These are phyloP conservation scores for Scedosporium aurantiacum DNA, from an alignment of 2,329 filamentous ascomycete species.

Conservation along the genomic window DNA sequence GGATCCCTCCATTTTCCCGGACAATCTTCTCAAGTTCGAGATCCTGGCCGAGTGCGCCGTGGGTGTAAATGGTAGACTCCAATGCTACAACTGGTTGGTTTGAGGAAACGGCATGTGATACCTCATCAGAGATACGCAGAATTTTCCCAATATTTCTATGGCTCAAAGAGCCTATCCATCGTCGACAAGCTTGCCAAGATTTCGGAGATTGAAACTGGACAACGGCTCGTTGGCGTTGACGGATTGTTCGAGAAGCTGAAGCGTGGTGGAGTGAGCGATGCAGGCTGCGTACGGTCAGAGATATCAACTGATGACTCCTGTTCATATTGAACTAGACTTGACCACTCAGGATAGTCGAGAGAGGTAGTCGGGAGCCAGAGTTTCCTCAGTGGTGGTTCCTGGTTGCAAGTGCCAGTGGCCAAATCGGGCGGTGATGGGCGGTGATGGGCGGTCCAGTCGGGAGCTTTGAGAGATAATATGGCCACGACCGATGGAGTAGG, in stretches of 20 bases:
- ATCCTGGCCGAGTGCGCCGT: constrained; percentile 69
- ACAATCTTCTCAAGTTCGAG: constrained; percentile 69
- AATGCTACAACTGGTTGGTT: constrained; percentile 80
- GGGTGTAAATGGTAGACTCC: constrained; percentile 95
- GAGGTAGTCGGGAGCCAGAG: neutral
- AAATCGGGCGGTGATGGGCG: no score
- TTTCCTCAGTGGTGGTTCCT: neutral
- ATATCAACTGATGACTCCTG: neutral
- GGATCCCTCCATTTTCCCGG: constrained; percentile 68
- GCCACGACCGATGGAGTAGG: neutral
- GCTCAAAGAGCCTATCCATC: constrained; percentile 8
- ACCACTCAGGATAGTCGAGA: neutral
- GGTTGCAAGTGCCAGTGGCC: neutral
- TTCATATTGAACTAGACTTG: neutral
- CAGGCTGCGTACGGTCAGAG: neutral
- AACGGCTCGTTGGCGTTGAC: neutral
- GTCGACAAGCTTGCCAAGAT: neutral
- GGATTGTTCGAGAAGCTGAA: neutral
- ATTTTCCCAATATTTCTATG: constrained; percentile 29
- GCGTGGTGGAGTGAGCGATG: constrained; percentile 1
- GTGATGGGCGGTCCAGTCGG: no score
- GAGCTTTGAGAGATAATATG: neutral
- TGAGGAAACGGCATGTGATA: constrained; percentile 61
- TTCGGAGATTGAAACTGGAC: neutral
- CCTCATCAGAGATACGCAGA: constrained; percentile 69